Base-by-base conservation (phyloP, 768 basidiomycete species). In the Termitomyces sp. region DNA sequence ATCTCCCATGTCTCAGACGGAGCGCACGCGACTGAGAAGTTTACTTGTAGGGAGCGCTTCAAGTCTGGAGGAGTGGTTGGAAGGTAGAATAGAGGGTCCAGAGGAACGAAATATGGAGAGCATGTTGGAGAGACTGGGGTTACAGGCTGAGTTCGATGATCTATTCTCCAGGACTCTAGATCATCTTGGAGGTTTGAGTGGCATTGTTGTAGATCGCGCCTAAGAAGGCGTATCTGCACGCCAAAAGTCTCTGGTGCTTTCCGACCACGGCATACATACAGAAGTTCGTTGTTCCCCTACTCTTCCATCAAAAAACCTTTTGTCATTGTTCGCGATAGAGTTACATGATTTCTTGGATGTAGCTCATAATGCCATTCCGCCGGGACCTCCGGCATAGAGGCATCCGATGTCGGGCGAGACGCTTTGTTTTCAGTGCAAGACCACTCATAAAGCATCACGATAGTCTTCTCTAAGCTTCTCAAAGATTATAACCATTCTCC, bases 11-110 rank as follows among this genome's bases (percentile, higher is more conserved):
- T 88, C 74, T 56, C 85, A 87, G 63, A 92, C 90, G 5, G 90
- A 92, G 61, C 71, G 82, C 33, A 85, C 87, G 13, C 76, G 90
- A n/a, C 67, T 92, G 26, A 74, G 81, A 41, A 90, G 89, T 62
- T 64, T 92, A 49, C 73, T 92, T 32, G 71, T 88, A 3, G 74
- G 77, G 0, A 87, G 85, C 0, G 78, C 81, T 28, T 77, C 80
- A 11, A 73, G 68, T 9, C 65, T 92, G 45, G 90, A 91, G 62
- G 88, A 88, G 60, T 92, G 89, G 89, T 60, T 90, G 3, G 66
- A 66, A 5, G 65, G 64, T 0, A 65, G 61, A 63, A 64, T 61
- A 0, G 67, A 60, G 62, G 61, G 59, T 16, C 67, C 62, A 13
- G 70, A 67, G 7, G 64, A 65, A 0, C 72, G 70, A 18, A 74